Percentiles rank a stretch among this genome's conserved stretches.
Evolutionary conservation across 148 eudicot species (phyloP).

Genomic region (Nepenthes gracilis): DNA sequence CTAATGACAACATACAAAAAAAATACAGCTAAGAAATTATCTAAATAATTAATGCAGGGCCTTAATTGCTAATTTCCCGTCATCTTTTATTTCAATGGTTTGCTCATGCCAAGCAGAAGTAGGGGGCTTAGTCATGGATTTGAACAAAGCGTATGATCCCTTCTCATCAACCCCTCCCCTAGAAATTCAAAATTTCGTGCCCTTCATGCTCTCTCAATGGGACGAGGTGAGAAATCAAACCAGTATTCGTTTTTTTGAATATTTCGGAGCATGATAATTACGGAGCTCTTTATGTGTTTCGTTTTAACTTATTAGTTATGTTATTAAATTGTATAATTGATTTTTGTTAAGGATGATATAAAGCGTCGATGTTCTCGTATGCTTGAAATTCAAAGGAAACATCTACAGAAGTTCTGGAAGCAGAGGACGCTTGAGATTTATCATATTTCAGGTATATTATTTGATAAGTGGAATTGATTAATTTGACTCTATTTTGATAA

Average conservation of each 20-base stretch:
- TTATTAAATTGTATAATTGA: background rate
- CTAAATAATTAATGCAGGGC: no score
- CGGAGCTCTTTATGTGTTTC: background rate
- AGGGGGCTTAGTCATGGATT: background rate
- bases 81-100: no score
- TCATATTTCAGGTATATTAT: background rate
- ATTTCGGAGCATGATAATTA: no score
- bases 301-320: background rate
- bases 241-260: no score
- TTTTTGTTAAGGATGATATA: conserved; percentile 3
- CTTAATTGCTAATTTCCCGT: no score
- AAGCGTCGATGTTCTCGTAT: conserved; percentile 1
- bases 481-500: background rate
- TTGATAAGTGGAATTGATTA: background rate
- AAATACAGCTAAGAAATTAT: no score
- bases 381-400: background rate
- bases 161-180: background rate
- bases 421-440: background rate
- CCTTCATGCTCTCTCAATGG: background rate
- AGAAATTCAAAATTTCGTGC: background rate
- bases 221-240: no score
- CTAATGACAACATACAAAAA: no score
- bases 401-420: conserved; percentile 4
- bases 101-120: no score
- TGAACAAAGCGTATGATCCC: conserved; percentile 1